Evolutionary conservation across 2,329 filamentous ascomycete genomes (phyloP).

Genomic region (Colletotrichum incanum): DNA sequence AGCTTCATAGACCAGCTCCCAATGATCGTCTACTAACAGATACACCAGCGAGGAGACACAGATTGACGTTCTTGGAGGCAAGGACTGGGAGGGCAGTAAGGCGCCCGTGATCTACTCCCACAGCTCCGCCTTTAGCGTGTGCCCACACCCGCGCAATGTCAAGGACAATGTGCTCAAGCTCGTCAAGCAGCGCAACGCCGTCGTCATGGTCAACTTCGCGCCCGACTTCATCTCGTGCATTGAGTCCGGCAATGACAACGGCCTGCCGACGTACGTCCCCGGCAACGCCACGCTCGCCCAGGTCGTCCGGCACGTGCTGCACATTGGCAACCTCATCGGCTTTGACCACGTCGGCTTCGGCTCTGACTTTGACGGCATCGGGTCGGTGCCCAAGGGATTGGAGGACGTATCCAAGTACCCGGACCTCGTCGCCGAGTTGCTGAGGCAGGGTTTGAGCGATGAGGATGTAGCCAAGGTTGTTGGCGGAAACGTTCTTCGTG

Average conservation of each 20-base stretch:
- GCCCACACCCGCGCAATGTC: constrained; percentile 92
- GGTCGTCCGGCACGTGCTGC: constrained; percentile 83
- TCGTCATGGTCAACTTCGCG: constrained; percentile 94
- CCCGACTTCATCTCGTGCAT: constrained; percentile 87
- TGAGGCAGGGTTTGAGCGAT: constrained; percentile 82
- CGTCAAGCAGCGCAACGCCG: constrained; percentile 79
- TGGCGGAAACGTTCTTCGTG: constrained; percentile 85
- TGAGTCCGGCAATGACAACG: constrained; percentile 70
- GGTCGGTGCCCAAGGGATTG: constrained; percentile 77
- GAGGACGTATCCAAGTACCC: constrained; percentile 91
- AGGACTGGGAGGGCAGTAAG: constrained; percentile 78
- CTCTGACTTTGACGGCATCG: constrained; percentile 90
- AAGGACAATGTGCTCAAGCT: constrained; percentile 86
- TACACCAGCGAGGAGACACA: constrained; percentile 81
- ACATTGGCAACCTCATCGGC: constrained; percentile 88
- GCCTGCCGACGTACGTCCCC: constrained; percentile 78
- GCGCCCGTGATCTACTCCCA: constrained; percentile 94
- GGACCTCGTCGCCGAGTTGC: constrained; percentile 80
- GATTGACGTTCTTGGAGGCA: constrained; percentile 82
- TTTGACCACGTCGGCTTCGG: constrained; percentile 91
- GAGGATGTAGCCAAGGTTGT: constrained; percentile 81
- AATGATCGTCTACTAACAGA: constrained; percentile 19
- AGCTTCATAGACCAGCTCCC: not conserved
- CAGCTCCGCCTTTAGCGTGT: constrained; percentile 84
- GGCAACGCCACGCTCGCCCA: constrained; percentile 81